These are phyloP conservation scores for Ophiocordyceps sinensis DNA, from an alignment of 2,329 filamentous ascomycete species.

Conservation along the genomic window DNA sequence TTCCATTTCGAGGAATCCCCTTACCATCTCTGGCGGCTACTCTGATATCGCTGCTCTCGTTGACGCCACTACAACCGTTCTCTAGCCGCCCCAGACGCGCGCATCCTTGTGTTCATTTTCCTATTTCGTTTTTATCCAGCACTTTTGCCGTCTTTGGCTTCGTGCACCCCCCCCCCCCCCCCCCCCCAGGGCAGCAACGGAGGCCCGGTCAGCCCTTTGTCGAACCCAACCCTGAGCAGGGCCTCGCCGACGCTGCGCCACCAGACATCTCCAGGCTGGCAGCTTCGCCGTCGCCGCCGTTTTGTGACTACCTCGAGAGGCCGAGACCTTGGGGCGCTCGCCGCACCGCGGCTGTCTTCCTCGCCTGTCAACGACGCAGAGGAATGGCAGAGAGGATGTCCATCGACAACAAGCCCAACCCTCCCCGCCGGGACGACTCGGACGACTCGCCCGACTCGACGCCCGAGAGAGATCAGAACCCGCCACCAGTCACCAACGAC, in stretches of 20 bases:
- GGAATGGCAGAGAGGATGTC: conserved; percentile 56
- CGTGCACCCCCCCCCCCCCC: conserved; percentile 8
- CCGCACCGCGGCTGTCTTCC: conserved; percentile 21
- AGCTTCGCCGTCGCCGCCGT: conserved; percentile 19
- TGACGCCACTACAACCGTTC: conserved; percentile 1
- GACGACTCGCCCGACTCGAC: conserved; percentile 48
- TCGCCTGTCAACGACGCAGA: conserved; percentile 22
- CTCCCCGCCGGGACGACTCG: conserved; percentile 35
- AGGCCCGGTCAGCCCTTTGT: no score
- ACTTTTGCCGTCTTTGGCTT: conserved; percentile 18
- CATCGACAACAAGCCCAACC: conserved; percentile 33
- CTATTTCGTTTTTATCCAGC: conserved; percentile 9
- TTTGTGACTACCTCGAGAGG: conserved; percentile 11
- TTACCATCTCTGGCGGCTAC: conserved; percentile 13
- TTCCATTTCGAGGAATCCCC: not conserved
- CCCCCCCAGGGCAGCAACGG: no score
- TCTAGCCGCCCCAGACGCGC: conserved; percentile 12
- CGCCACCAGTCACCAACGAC: conserved; percentile 17
- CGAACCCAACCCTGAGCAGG: no score
- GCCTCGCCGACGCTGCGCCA: no score
- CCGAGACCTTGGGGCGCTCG: conserved; percentile 18
- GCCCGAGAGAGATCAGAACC: conserved; percentile 37
- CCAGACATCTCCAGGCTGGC: conserved; percentile 13
- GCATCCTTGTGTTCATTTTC: conserved; percentile 6
- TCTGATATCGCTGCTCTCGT: not conserved